Base-by-base conservation (phyloP, 495 filamentous ascomycete species). In the Halenospora varia region DNA sequence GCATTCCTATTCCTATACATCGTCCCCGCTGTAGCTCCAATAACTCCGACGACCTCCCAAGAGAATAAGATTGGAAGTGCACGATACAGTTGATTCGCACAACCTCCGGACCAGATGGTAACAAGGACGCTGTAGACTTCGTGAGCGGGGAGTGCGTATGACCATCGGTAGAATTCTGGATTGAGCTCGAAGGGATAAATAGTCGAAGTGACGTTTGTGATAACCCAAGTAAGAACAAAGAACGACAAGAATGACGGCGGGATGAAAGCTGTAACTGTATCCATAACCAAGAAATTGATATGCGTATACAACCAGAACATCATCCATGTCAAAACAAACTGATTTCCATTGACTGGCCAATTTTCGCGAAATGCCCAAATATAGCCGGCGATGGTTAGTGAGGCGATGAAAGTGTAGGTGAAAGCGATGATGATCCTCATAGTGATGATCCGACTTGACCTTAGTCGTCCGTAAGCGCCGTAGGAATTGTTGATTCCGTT, bases 341-440 rank as follows among this genome's bases (percentile, higher is more conserved):
- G 75, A 24, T 51, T 63, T 10, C 66, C 71, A 9, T n/a, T 23
- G 42, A 79, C 71, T 49, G 66, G 9, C 78, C 77, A 80, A 25
- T 66, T 68, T 15, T 66, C 25, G 0, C 70, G 68, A 53, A 80
- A 81, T 1, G 77, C 76, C 74, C 74, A 80, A 53, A 80, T 74
- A 22, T 68, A 66, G 19, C 74, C 78, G 2, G 69, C 60, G 2
- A 67, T 68, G 57, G 68, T 73, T 3, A 80, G 55, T 1, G 75
- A 71, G 19, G 75, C 72, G 53, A 70, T 25, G 10, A 79, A 57
- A 8, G 62, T 57, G 62, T 74, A 77, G 24, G 78, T 63, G 9
- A 73, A 69, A 64, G 74, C 74, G 39, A 72, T 63, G 8, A 39
- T 56, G 44, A 71, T 72, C 8, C 49, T 20, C 23, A 51, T 51